These are phyloP conservation scores for Pleurotus cornucopiae DNA, from an alignment of 768 basidiomycete species.

Conservation along the genomic window DNA sequence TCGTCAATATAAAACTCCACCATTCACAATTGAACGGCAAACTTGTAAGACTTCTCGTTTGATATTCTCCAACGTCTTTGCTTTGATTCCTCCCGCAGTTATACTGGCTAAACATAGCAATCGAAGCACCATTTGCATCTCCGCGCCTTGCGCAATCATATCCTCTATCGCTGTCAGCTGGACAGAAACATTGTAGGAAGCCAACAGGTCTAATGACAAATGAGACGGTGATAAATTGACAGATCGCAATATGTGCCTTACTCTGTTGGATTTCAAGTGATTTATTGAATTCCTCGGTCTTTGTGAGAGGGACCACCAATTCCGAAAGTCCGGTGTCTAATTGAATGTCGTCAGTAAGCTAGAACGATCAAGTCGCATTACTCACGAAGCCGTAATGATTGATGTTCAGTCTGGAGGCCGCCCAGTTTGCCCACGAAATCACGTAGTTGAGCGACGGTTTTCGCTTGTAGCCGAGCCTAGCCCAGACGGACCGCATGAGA, in stretches of 20 bases:
- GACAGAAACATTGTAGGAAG: slow-evolving; percentile 78
- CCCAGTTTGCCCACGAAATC: slow-evolving; percentile 96
- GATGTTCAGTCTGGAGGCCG: slow-evolving; percentile 88
- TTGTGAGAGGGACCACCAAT: slow-evolving; percentile 78
- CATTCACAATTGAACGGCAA: slow-evolving; percentile 16
- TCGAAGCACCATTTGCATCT: slow-evolving; percentile 74
- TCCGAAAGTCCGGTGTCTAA: slow-evolving; percentile 95
- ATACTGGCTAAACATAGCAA: slow-evolving; percentile 85
- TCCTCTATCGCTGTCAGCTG: slow-evolving; percentile 91
- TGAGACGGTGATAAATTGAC: background rate
- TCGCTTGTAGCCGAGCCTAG: slow-evolving; percentile 80
- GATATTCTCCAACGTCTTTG: slow-evolving; percentile 78
- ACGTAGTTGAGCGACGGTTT: slow-evolving; percentile 86
- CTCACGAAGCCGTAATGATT: slow-evolving; percentile 83
- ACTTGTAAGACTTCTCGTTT: slow-evolving; percentile 90
- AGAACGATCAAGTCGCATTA: slow-evolving; percentile 13
- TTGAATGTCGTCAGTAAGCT: slow-evolving; percentile 4
- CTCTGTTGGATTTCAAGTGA: slow-evolving; percentile 96
- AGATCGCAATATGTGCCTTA: slow-evolving; percentile 27
- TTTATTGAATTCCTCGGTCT: slow-evolving; percentile 85
- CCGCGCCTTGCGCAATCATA: slow-evolving; percentile 81
- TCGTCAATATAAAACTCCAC: slow-evolving; percentile 21
- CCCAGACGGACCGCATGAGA: background rate
- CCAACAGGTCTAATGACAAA: slow-evolving; percentile 71
- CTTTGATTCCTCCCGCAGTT: slow-evolving; percentile 81